Conservation (phyloP, 768 basidiomycete species). For the Lactifluus hygrophoroides region DNA sequence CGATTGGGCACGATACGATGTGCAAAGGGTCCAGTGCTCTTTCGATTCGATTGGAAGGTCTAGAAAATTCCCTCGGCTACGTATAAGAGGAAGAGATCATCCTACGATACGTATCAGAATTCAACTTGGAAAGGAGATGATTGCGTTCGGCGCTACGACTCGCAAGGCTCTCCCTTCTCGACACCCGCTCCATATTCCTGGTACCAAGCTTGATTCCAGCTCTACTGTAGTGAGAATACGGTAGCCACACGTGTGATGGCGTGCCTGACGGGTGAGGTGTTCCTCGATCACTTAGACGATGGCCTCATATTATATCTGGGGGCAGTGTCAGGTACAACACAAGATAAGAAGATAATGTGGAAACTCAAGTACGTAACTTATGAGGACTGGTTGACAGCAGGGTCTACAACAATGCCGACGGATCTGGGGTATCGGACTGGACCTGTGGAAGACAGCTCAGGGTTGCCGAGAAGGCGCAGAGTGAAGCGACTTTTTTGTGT, state of each 20-base stretch:
- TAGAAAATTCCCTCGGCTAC: constrained; percentile 69
- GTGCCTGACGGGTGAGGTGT: constrained; percentile 70
- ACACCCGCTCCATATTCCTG: constrained; percentile 68
- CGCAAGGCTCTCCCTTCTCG: constrained; percentile 35
- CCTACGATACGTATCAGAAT: constrained; percentile 30
- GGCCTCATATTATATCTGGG: constrained; percentile 36
- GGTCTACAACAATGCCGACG: constrained; percentile 36
- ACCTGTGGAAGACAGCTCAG: constrained; percentile 24
- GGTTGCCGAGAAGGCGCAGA: too few species aligned
- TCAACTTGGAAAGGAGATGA: constrained; percentile 31
- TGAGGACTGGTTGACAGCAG: constrained; percentile 39
- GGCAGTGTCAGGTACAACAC: constrained; percentile 22
- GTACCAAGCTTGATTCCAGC: constrained; percentile 59
- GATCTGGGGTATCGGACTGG: constrained; percentile 34
- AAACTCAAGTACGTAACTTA: constrained; percentile 34
- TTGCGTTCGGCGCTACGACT: constrained; percentile 78
- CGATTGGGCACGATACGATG: not conserved
- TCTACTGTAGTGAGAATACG: not conserved
- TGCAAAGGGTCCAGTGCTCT: constrained; percentile 37
- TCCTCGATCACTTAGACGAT: constrained; percentile 54
- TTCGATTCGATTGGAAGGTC: constrained; percentile 56
- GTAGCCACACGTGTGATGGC: constrained; percentile 15
- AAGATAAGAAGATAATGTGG: not conserved
- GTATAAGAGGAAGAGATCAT: constrained; percentile 61
- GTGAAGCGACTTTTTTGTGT: constrained; percentile 29